Evolutionary conservation across 495 filamentous ascomycete species (phyloP).

Genomic region (Xylaria venustula): DNA sequence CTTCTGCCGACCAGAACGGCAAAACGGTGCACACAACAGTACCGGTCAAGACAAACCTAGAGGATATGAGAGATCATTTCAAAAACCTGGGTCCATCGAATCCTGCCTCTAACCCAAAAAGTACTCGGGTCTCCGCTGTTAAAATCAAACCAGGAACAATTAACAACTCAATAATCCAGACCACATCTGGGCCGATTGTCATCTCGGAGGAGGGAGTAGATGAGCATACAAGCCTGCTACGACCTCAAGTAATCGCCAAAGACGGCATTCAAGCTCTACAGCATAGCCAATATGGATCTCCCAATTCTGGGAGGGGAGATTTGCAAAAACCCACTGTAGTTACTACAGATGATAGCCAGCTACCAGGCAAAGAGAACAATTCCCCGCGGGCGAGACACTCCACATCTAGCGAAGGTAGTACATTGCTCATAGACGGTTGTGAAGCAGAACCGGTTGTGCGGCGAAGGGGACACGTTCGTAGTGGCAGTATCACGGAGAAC

Average conservation of each 20-base stretch:
- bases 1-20: conserved; percentile 48
- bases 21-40: conserved; percentile 37
- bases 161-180: conserved; percentile 14
- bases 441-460: conserved; percentile 16
- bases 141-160: conserved; percentile 75
- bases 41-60: conserved; percentile 50
- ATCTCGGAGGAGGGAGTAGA: conserved; percentile 30
- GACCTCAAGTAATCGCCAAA: conserved; percentile 45
- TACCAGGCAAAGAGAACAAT: conserved; percentile 21
- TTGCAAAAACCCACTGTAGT: conserved; percentile 27
- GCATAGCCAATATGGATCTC: conserved; percentile 59
- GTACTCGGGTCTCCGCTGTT: conserved; percentile 81
- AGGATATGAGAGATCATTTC: conserved; percentile 77
- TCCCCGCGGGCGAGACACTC: conserved; percentile 19
- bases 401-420: conserved; percentile 10
- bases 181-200: conserved; percentile 19
- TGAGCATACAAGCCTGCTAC: conserved; percentile 41
- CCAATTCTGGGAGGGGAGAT: conserved; percentile 38
- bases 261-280: conserved; percentile 69
- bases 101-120: conserved; percentile 75
- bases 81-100: conserved; percentile 93
- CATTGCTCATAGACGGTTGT: conserved; percentile 22
- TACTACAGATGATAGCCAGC: conserved; percentile 18
- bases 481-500: conserved; percentile 88
- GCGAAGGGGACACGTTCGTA: conserved; percentile 62